Percentiles rank a stretch among this genome's conserved stretches.
Evolutionary conservation across 495 filamentous ascomycete genomes (phyloP).

Genomic region (Trichoderma gamsii): DNA sequence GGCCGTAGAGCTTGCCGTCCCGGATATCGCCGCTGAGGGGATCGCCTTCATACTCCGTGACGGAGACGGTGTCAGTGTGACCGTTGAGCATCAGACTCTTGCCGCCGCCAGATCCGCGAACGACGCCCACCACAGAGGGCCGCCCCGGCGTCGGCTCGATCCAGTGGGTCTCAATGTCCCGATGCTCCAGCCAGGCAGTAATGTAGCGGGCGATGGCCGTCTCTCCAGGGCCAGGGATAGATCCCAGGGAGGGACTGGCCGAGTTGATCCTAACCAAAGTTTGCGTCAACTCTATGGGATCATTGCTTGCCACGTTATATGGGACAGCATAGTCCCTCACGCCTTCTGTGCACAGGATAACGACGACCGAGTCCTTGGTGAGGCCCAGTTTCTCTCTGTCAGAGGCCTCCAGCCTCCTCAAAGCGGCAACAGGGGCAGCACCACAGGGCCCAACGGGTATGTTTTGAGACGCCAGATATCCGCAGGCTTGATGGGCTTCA

Average conservation of each 20-base stretch:
- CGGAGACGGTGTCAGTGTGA: constrained; percentile 44
- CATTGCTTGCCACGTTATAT: constrained; percentile 30
- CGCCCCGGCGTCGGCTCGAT: constrained; percentile 37
- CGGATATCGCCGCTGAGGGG: constrained; percentile 35
- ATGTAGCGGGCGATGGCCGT: constrained; percentile 37
- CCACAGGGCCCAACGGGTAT: constrained; percentile 60
- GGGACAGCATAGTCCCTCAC: constrained; percentile 24
- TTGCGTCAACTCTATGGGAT: constrained; percentile 34
- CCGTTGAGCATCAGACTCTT: constrained; percentile 46
- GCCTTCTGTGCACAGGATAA: constrained; percentile 37
- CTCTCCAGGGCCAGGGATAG: constrained; percentile 36
- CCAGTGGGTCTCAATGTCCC: constrained; percentile 41
- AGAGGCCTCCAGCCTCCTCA: constrained; percentile 37
- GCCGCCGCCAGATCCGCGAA: constrained; percentile 38
- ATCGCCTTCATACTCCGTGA: constrained; percentile 37
- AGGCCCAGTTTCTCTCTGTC: constrained; percentile 31
- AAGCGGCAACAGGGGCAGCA: constrained; percentile 52
- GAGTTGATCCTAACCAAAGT: constrained; percentile 39
- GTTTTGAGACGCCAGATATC: constrained; percentile 39
- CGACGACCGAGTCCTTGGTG: constrained; percentile 43
- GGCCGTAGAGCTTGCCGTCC: constrained; percentile 36
- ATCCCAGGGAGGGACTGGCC: constrained; percentile 37
- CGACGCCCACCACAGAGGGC: constrained; percentile 43
- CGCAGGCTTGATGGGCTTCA: constrained; percentile 48
- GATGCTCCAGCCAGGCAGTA: constrained; percentile 39